Base-by-base conservation (phyloP, 2,329 filamentous ascomycete genomes). In the Ophiostoma montium region DNA sequence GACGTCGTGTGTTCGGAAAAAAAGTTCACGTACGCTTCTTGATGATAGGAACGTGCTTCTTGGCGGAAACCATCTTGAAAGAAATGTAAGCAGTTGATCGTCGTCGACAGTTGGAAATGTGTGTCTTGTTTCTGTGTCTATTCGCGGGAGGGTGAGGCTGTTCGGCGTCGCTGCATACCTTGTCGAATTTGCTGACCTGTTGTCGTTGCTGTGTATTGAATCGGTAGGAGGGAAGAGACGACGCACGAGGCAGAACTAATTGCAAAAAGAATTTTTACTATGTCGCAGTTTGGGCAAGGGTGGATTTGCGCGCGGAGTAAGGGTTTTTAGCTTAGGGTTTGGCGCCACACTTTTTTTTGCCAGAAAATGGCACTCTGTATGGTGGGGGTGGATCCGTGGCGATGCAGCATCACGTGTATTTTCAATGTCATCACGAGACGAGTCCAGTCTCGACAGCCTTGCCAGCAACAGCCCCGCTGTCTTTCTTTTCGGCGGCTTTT, bases 21-120 rank as follows among this genome's bases (percentile, higher is more conserved):
- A 60, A 88, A n/a, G n/a, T n/a, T 27, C 23, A 27, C 87, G 68
- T 90, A 94, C 88, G 88, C 88, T 98, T 98, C 87, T 98, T 98
- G 69, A 98, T 86, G 80, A 98, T 98, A 67, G 89, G 84, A 69
- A 96, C 82, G 75, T 96, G 92, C 80, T 94, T 94, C 86, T 94
- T 94, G 74, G 90, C 86, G 84, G 89, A 80, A 80, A 90, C 88
- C 92, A 96, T 96, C 89, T 90, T 66, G 55, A 56, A 33, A 50
- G 46, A 49, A 45, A 35, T 54, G 59, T 66, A 58, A 33, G 9
- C 19, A n/a, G 41, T n/a, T 42, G 31, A 38, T 23, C 32, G 19
- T 38, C 16, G 39, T 42, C 39, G 41, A 23, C 13, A 16, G 6
- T n/a, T n/a, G 27, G 11, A 38, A 12, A 23, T 36, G 9, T 18